Conservation (phyloP, 1,284 basidiomycete genomes). For the Inonotus hispidus region DNA sequence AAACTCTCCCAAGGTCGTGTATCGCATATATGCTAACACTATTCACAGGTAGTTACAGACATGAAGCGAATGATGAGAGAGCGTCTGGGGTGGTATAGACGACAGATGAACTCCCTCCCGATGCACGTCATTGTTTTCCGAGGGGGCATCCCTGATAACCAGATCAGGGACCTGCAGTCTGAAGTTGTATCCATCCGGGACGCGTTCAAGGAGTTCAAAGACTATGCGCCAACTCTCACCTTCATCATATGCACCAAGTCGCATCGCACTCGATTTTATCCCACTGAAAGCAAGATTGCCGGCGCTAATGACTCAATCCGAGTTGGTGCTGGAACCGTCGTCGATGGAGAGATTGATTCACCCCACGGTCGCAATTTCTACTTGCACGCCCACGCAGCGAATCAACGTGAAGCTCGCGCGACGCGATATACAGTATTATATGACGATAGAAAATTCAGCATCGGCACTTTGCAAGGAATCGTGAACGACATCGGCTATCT, state of each 20-base stretch:
- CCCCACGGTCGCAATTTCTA: slow-evolving; percentile 74
- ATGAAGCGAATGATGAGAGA: slow-evolving; percentile 62
- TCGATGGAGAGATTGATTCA: slow-evolving; percentile 69
- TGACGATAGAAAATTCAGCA: slow-evolving; percentile 57
- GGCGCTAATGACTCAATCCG: slow-evolving; percentile 58
- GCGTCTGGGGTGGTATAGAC: slow-evolving; percentile 50
- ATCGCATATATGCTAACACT: background rate
- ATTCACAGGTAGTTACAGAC: slow-evolving; percentile 55
- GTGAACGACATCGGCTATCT: slow-evolving; percentile 59
- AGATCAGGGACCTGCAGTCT: slow-evolving; percentile 52
- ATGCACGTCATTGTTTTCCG: slow-evolving; percentile 64
- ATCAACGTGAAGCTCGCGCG: slow-evolving; percentile 59
- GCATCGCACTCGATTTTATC: slow-evolving; percentile 64
- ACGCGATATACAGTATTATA: slow-evolving; percentile 74
- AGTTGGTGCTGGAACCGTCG: slow-evolving; percentile 66
- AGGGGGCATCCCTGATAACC: slow-evolving; percentile 73
- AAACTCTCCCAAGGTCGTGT: background rate
- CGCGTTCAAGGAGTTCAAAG: slow-evolving; percentile 51
- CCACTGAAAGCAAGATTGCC: slow-evolving; percentile 36
- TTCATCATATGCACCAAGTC: slow-evolving; percentile 77
- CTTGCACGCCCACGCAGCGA: slow-evolving; percentile 64
- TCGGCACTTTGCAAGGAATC: slow-evolving; percentile 64
- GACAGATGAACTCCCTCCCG: slow-evolving; percentile 49
- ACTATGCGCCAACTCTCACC: slow-evolving; percentile 57
- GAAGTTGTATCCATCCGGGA: slow-evolving; percentile 53